Evolutionary conservation across 768 basidiomycete genomes (phyloP), one percentile per base, ranked within the genome.

Genomic region (Coprinopsis marcescibilis): DNA sequence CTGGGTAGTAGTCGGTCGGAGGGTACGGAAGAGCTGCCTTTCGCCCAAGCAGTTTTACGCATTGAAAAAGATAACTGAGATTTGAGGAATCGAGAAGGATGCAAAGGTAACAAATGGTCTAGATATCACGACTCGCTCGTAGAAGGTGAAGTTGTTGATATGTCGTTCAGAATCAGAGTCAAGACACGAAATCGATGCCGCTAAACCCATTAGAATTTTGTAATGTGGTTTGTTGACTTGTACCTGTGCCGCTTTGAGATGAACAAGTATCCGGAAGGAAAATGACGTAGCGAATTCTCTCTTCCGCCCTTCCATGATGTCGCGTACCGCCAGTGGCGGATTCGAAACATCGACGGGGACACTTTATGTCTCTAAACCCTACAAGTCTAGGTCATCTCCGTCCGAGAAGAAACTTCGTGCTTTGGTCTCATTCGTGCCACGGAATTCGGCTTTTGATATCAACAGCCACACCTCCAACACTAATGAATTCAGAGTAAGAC

Each of bases 331-430:
- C 15, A 27, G 35, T 15, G 35, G 27, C 35, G 66, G 67, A 24
- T 76, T 79, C 53, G 62, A 76, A 33, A 79, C 81, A 1, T 66
- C 77, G 1, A 73, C 76, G 27, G 84, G 84, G 40, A 85, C 82
- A 1, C 63, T 89, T 37, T 83, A 85, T 54, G 78, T 89, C 43
- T 87, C 85, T 4, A 83, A 80, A 55, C 81, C 85, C 1, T 85
- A 81, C 63, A 80, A 85, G 3, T 85, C 89, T 41, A 78, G 73
- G 54, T 70, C 75, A 11, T 80, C 82, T 23, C n/a, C n/a, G n/a
- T n/a, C n/a, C n/a, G n/a, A n/a, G n/a, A 89, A 85, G 65, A 88
- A 83, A 57, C 69, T 93, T 11, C 81, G 86, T 35, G 89, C 92
- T 0, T 68, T 91, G 50, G 72, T 95, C 57, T 85, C 87, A 15